phyloP scores from a whole-genome alignment of 176 grass and related monocot species.

The Guadua angustifolia region DNA sequence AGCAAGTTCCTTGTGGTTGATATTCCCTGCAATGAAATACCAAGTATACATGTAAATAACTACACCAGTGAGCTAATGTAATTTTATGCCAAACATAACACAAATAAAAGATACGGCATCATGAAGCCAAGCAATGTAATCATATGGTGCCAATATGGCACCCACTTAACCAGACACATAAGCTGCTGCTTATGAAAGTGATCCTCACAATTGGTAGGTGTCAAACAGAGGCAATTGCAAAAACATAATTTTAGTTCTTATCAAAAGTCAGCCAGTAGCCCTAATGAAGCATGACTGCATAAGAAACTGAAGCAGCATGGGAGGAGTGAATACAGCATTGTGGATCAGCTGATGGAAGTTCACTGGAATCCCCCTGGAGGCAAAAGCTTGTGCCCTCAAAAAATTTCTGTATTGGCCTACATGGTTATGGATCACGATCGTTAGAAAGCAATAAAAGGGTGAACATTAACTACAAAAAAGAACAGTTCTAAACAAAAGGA shows the following conservation, averaged over 20 bases:
- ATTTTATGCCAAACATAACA: background rate
- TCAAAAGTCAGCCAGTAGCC: background rate
- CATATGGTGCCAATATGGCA: background rate
- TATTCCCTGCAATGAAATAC: constrained; percentile 57
- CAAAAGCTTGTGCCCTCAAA: constrained; percentile 41
- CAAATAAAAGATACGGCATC: constrained; percentile 4
- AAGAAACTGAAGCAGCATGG: constrained; percentile 12
- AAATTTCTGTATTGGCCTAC: constrained; percentile 57
- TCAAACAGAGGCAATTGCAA: background rate
- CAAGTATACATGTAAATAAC: constrained; percentile 27
- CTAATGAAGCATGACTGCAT: constrained; percentile 7
- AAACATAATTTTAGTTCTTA: background rate
- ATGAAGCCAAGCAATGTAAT: background rate
- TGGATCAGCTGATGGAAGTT: constrained; percentile 58
- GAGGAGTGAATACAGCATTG: constrained; percentile 48
- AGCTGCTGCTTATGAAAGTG: background rate
- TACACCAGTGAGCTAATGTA: background rate
- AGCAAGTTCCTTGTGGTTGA: constrained; percentile 66
- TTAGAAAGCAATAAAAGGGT: background rate
- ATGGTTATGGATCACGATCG: background rate
- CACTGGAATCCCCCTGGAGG: constrained; percentile 24
- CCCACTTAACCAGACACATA: background rate
- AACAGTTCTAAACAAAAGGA: background rate
- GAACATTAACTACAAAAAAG: background rate
- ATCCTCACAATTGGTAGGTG: background rate